phyloP scores from a whole-genome alignment of 2,329 filamentous ascomycete species.

The Teratosphaeria pseudoeucalypti region DNA sequence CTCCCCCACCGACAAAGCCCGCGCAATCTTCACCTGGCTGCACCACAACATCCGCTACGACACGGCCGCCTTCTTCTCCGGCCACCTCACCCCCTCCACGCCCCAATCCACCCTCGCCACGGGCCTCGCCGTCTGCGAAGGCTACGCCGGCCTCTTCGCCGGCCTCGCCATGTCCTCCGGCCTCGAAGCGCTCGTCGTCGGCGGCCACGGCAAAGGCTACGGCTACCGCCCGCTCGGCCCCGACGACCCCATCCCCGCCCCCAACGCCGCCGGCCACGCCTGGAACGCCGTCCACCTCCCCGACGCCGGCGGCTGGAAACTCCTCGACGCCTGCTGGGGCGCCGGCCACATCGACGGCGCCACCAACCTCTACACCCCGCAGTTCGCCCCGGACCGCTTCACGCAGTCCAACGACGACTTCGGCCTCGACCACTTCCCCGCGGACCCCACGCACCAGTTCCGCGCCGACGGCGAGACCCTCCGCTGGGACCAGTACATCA shows the following conservation, averaged over 20 bases:
- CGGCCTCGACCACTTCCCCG: conserved; percentile 68
- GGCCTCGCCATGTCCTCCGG: conserved; percentile 70
- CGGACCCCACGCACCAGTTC: conserved; percentile 58
- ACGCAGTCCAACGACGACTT: conserved; percentile 67
- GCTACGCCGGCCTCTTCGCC: conserved; percentile 75
- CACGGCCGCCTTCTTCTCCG: conserved; percentile 64
- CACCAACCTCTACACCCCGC: conserved; percentile 52
- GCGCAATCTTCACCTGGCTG: conserved; percentile 88
- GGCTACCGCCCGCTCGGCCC: conserved; percentile 55
- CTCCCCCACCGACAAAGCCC: conserved; percentile 86
- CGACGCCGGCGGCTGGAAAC: conserved; percentile 75
- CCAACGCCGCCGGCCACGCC: conserved; percentile 54
- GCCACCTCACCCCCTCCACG: conserved; percentile 51
- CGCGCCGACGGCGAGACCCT: conserved; percentile 58
- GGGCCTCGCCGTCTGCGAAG: conserved; percentile 81
- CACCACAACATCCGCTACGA: conserved; percentile 92
- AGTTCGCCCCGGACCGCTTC: conserved; percentile 55
- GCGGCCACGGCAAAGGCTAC: conserved; percentile 78
- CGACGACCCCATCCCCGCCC: conserved; percentile 55
- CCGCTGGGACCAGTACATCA: conserved; percentile 74
- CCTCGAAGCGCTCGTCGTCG: conserved; percentile 63
- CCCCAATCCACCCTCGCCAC: conserved; percentile 63
- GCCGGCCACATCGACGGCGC: conserved; percentile 56
- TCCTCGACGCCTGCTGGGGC: conserved; percentile 89
- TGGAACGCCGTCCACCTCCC: conserved; percentile 78